These are phyloP conservation scores for Neonectria coccinea DNA, from an alignment of 2,329 filamentous ascomycete species.

Conservation along the genomic window DNA sequence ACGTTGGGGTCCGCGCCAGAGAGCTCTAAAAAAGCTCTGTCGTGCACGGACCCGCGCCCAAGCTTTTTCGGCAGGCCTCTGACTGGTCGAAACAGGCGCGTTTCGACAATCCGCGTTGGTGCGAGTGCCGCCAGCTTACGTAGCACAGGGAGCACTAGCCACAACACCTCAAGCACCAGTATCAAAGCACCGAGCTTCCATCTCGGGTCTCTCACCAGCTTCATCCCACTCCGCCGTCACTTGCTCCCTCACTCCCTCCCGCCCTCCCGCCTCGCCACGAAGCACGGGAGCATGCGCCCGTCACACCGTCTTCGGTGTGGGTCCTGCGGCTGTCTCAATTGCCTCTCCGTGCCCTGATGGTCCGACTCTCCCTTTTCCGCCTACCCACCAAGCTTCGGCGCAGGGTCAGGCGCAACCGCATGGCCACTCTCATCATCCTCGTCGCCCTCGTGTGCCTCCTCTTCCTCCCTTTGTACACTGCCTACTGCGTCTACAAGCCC, in stretches of 20 bases:
- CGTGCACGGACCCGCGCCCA: constrained; percentile 3
- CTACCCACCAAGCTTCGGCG: constrained; percentile 68
- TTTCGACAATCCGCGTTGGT: constrained; percentile 5
- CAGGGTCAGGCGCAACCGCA: constrained; percentile 68
- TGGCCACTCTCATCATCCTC: constrained; percentile 64
- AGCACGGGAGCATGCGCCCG: constrained; percentile 40
- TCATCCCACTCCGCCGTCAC: constrained; percentile 13
- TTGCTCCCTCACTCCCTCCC: constrained; percentile 13
- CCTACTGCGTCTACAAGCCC: constrained; percentile 85
- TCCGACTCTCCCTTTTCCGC: constrained; percentile 62
- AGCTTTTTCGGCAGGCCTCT: constrained; percentile 9
- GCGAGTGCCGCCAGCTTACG: constrained; percentile 25
- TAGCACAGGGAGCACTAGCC: constrained; percentile 17
- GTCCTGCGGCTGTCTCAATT: constrained; percentile 37
- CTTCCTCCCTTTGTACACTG: constrained; percentile 54
- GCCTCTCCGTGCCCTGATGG: constrained; percentile 46
- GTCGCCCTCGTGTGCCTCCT: constrained; percentile 51
- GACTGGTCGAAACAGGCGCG: constrained; percentile 38
- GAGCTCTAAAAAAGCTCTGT: constrained; percentile 16
- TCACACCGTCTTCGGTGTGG: constrained; percentile 34
- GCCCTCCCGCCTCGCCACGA: constrained; percentile 11
- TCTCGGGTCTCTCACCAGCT: constrained; percentile 6
- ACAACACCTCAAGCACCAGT: constrained; percentile 12
- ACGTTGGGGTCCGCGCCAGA: constrained; percentile 13
- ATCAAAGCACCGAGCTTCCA: constrained; percentile 2